Evolutionary conservation across 148 eudicot genomes (phyloP).

Genomic region (Rheum nobile): DNA sequence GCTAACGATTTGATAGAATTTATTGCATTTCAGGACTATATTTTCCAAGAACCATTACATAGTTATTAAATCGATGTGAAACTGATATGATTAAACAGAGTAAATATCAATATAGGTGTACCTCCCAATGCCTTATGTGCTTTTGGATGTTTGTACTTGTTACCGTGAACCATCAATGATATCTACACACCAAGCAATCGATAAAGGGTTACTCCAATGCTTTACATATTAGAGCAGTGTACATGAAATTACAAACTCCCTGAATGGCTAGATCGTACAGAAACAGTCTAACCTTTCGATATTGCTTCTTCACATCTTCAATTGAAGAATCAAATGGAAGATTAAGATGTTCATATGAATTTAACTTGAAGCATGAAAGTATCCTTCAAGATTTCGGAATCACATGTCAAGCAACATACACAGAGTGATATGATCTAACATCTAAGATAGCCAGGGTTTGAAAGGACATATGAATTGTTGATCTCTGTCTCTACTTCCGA

Average conservation of each 20-base stretch:
- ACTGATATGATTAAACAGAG: not conserved
- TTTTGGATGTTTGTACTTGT: constrained; percentile 96
- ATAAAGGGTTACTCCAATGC: constrained; percentile 3
- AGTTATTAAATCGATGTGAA: no score
- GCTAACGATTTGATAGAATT: not conserved
- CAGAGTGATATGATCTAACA: not conserved
- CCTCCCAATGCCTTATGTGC: constrained; percentile 99
- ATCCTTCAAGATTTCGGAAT: constrained; percentile 38
- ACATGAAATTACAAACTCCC: not conserved
- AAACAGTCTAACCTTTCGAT: constrained; percentile 59
- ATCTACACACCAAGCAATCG: constrained; percentile 32
- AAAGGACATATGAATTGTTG: not conserved
- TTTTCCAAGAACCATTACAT: no score
- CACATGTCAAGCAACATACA: constrained; percentile 2
- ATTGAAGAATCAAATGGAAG: constrained; percentile 69
- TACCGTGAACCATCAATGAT: constrained; percentile 94
- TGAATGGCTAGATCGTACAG: not conserved
- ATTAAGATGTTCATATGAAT: constrained; percentile 84
- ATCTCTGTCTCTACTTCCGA: not conserved
- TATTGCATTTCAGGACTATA: no score
- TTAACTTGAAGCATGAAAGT: constrained; percentile 94
- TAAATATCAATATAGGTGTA: constrained; percentile 8
- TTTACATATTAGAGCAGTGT: not conserved
- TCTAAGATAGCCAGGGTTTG: not conserved
- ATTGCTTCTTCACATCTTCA: constrained; percentile 86